Evolutionary conservation across 345 rosid genomes (phyloP).

Genomic region (Laguncularia racemosa): DNA sequence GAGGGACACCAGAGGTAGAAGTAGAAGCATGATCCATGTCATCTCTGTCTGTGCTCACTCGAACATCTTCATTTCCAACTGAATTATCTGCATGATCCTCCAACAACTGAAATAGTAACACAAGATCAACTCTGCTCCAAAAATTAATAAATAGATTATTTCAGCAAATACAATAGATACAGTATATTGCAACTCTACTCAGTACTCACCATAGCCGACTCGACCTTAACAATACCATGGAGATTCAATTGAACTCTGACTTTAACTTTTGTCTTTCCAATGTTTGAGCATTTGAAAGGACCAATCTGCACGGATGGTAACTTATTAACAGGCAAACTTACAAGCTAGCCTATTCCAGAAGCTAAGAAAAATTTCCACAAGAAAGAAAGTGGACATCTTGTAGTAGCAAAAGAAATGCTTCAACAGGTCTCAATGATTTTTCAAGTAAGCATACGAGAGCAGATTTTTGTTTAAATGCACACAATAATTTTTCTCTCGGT

Average conservation of each 20-base stretch:
- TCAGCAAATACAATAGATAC: not conserved
- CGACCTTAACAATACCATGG: conserved; percentile 42
- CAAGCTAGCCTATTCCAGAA: conserved; percentile 4
- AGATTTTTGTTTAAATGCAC: too few relatives aligned
- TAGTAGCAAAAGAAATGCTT: too few relatives aligned
- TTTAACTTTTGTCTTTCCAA: conserved; percentile 39
- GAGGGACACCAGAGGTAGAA: conserved; percentile 6
- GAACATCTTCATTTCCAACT: conserved; percentile 7
- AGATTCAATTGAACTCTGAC: conserved; percentile 40
- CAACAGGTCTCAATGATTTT: too few relatives aligned
- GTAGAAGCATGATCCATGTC: conserved; percentile 14
- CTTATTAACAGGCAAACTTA: conserved; percentile 5
- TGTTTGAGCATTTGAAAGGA: conserved; percentile 28
- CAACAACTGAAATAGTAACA: conserved; percentile 30
- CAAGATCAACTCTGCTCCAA: conserved; percentile 3
- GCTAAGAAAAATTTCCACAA: not conserved
- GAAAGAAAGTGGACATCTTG: too few relatives aligned
- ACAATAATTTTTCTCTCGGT: too few relatives aligned
- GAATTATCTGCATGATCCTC: conserved; percentile 24
- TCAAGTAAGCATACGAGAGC: too few relatives aligned
- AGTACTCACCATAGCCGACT: conserved; percentile 36
- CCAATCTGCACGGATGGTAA: conserved; percentile 35
- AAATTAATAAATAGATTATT: not conserved
- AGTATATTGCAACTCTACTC: not conserved
- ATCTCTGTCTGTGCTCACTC: conserved; percentile 12